Evolutionary conservation across 2,329 filamentous ascomycete species (phyloP), one percentile per base, ranked within the genome.

Genomic region (Lecanosticta acicola): DNA sequence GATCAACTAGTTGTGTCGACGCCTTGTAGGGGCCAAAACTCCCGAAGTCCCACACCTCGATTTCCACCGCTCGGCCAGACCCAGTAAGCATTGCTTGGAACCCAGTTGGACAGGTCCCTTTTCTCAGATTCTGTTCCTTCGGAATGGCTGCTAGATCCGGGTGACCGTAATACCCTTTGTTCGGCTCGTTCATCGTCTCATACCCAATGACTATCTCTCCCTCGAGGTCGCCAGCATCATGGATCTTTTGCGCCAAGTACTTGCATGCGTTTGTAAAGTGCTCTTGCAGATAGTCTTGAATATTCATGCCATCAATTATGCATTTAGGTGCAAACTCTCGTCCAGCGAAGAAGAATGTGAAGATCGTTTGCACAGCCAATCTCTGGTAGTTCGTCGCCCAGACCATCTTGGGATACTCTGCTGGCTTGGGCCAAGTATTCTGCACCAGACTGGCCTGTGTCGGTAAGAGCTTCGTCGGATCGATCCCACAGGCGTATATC

Each of bases 301-400:
- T 97, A 62, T 98, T 98, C 63, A 88, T 76, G 33, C 89, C 89
- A 64, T 98, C 83, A 45, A 98, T 91, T 56, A 96, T 85, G 56
- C 91, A 95, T 61, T 95, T 96, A 3, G 94, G 94, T 1, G 93
- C 87, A 71, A 96, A 97, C 59, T 94, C 87, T 53, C 76, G 81
- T 29, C 93, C 93, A 7, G 78, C 90, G 66, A 94, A 98, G 71
- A 95, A 98, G 41, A 97, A 71, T 0, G 91, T 95, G 65, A 96
- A 97, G 57, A 97, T 88, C 37, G 88, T 90, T 55, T 90, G 87
- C 40, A 84, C 86, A 2, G 85, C 90, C 40, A 97, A 74, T 18
- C 93, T 80, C 51, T 81, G 85, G 67, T 98, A 98, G 65, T 98
- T 98, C 41, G 94, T 97, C 13, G 91, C 89, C 93, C 93, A 98